A percentile compares a stretch with the other conserved stretches of the same genome.
Evolutionary conservation across 1,284 basidiomycete genomes (phyloP).

Genomic region (Xerocomus nothofagi): DNA sequence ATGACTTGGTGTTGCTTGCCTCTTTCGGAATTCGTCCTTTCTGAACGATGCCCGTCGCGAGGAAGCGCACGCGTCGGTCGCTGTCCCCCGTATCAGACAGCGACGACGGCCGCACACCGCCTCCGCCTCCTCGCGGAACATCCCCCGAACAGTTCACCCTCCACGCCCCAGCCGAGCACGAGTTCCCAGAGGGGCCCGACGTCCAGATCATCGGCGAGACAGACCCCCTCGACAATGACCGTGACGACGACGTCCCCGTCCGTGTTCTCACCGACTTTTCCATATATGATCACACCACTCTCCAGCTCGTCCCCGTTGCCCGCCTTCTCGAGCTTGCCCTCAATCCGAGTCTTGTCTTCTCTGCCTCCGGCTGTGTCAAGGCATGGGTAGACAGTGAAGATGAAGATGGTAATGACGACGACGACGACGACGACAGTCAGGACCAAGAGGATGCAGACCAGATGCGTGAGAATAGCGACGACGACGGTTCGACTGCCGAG

Average conservation of each 20-base stretch:
- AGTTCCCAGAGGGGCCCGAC: conserved; percentile 30
- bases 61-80: conserved; percentile 31
- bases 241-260: conserved; percentile 46
- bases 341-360: conserved; percentile 21
- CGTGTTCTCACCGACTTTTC: conserved; percentile 51
- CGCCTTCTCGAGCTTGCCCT: conserved; percentile 35
- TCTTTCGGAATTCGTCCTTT: conserved; percentile 1
- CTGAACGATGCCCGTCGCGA: conserved; percentile 21
- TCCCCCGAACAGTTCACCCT: conserved; percentile 4
- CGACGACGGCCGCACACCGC: conserved; percentile 16
- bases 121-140: conserved; percentile 1
- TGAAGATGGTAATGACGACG: conserved; percentile 22
- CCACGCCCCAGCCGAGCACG: conserved; percentile 24
- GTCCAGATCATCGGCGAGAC: conserved; percentile 38
- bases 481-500: conserved; percentile 19
- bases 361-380: conserved; percentile 39
- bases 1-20: not conserved
- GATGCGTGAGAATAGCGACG: conserved; percentile 30
- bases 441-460: conserved; percentile 25
- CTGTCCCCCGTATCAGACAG: conserved; percentile 19
- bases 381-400: conserved; percentile 33
- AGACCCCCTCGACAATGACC: conserved; percentile 27
- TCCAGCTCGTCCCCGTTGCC: conserved; percentile 39
- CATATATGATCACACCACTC: conserved; percentile 43
- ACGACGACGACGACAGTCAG: conserved; percentile 30